A percentile compares a stretch with the other conserved stretches of the same genome.
Evolutionary conservation across 768 basidiomycete genomes (phyloP).

Genomic region (Flagelloscypha sp.): DNA sequence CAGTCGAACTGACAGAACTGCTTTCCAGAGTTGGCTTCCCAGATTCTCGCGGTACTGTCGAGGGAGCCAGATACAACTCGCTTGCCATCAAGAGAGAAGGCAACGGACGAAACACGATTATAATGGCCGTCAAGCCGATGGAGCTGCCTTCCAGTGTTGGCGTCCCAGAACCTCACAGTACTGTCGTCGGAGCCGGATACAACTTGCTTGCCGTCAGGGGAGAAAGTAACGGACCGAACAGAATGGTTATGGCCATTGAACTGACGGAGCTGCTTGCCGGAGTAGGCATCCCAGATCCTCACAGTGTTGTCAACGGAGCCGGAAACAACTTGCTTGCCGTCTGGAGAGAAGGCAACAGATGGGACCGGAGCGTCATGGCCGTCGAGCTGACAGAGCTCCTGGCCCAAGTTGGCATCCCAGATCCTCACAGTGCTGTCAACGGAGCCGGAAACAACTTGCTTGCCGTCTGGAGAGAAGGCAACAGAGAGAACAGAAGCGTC

Average conservation of each 20-base stretch:
- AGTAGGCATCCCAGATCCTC: slow-evolving; percentile 7
- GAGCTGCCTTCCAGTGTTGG: slow-evolving; percentile 2
- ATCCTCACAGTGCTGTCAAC: too few species aligned
- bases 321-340: slow-evolving; percentile 9
- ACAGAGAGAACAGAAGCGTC: too few species aligned
- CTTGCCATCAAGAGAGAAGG: slow-evolving; percentile 13
- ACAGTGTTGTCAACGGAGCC: slow-evolving; percentile 6
- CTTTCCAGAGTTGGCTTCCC: slow-evolving; percentile 7
- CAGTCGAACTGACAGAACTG: slow-evolving; percentile 5
- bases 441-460: too few species aligned
- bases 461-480: too few species aligned
- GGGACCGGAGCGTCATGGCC: background rate
- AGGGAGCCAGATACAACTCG: slow-evolving; percentile 13
- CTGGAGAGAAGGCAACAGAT: slow-evolving; percentile 7
- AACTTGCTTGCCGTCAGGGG: slow-evolving; percentile 7
- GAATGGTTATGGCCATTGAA: background rate
- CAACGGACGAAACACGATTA: slow-evolving; percentile 7
- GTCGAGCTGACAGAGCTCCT: too few species aligned
- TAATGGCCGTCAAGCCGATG: slow-evolving; percentile 8
- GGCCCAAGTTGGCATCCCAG: too few species aligned
- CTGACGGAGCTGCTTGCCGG: background rate
- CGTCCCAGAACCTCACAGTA: slow-evolving; percentile 9
- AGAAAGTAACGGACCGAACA: slow-evolving; percentile 8
- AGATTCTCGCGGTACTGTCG: slow-evolving; percentile 11
- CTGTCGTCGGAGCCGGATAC: slow-evolving; percentile 8